Evolutionary conservation across 768 basidiomycete genomes (phyloP).

Genomic region (Russula sp.): DNA sequence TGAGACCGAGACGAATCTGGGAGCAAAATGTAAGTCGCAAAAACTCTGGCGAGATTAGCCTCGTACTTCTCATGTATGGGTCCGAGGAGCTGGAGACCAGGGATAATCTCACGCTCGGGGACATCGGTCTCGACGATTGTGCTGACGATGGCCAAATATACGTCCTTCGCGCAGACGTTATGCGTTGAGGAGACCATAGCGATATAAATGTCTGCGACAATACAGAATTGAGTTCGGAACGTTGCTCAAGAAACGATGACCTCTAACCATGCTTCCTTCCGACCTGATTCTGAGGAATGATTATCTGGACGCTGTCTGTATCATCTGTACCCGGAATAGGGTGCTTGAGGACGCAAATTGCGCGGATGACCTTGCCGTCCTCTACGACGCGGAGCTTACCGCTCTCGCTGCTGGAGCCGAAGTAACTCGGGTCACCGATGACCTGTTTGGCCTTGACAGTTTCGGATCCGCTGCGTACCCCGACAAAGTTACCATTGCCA

Average conservation of each 20-base stretch:
- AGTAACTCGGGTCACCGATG: constrained; percentile 98
- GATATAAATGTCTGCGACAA: constrained; percentile 88
- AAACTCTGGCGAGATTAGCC: not conserved
- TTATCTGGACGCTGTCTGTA: constrained; percentile 92
- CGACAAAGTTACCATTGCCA: constrained; percentile 82
- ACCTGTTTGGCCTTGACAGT: constrained; percentile 97
- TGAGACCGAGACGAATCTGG: constrained; percentile 85
- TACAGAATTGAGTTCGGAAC: constrained; percentile 15
- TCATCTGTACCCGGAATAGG: constrained; percentile 97
- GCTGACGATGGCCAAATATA: constrained; percentile 96
- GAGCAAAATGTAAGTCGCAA: constrained; percentile 1
- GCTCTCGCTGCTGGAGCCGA: constrained; percentile 68
- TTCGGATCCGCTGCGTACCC: constrained; percentile 85
- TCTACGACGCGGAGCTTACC: constrained; percentile 89
- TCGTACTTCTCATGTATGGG: constrained; percentile 90
- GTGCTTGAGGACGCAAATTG: constrained; percentile 97
- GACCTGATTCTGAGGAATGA: constrained; percentile 99
- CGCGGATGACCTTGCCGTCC: constrained; percentile 90
- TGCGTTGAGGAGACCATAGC: constrained; percentile 96
- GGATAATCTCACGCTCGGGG: constrained; percentile 89
- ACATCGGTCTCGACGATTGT: constrained; percentile 94
- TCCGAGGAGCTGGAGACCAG: constrained; percentile 89
- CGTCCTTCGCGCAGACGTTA: constrained; percentile 93
- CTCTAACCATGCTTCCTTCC: constrained; percentile 81
- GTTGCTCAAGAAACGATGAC: constrained; percentile 18